Evolutionary conservation across 2,329 filamentous ascomycete genomes (phyloP).

Genomic region (Fusarium ambrosium): DNA sequence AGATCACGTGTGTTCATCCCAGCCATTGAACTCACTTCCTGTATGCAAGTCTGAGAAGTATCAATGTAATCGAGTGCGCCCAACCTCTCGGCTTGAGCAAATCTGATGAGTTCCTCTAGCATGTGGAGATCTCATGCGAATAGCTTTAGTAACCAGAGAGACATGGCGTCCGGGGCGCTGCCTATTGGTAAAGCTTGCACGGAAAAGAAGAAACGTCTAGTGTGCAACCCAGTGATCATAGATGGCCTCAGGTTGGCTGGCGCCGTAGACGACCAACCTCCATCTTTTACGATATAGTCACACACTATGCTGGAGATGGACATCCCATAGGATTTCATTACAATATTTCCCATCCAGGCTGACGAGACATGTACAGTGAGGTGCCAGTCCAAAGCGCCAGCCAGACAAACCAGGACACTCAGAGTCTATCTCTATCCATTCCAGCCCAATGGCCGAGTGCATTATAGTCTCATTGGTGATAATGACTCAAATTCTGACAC

Average conservation of each 20-base stretch:
- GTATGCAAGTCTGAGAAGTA: background rate
- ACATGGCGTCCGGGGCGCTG: background rate
- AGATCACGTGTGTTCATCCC: background rate
- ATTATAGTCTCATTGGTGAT: too few relatives aligned
- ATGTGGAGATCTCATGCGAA: background rate
- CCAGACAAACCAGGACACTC: too few relatives aligned
- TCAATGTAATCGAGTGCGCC: background rate
- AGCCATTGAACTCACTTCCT: background rate
- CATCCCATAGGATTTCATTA: background rate
- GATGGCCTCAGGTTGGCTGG: background rate
- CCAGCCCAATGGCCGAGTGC: too few relatives aligned
- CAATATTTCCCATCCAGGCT: too few relatives aligned
- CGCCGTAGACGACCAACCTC: background rate
- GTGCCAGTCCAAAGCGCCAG: too few relatives aligned
- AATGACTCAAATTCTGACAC: too few relatives aligned
- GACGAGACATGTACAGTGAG: too few relatives aligned
- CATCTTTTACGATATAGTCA: background rate
- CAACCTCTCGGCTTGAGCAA: background rate
- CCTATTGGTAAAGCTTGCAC: background rate
- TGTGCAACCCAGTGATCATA: background rate
- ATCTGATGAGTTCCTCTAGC: background rate
- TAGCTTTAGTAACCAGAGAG: too few relatives aligned
- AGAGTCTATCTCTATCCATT: too few relatives aligned
- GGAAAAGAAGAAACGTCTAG: background rate
- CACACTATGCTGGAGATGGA: background rate